phyloP scores from a whole-genome alignment of 352 stramenopile species.

The Globisporangium canariense region DNA sequence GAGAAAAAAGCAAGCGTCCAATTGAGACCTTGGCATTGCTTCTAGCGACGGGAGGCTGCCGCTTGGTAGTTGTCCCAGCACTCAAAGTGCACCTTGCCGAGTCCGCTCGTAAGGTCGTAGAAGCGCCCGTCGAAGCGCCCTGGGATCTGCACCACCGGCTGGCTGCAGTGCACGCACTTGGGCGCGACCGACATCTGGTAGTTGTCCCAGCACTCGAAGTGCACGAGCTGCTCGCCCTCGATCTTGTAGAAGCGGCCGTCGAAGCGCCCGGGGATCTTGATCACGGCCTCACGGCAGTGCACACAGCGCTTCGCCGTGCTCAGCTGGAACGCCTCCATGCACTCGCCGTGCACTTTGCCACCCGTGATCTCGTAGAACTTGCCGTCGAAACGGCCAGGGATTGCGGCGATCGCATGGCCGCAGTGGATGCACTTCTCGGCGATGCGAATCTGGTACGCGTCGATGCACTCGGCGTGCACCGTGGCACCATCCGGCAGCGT shows the following conservation, averaged over 20 bases:
- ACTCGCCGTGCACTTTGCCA: slow-evolving; percentile 80
- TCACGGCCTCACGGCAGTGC: slow-evolving; percentile 65
- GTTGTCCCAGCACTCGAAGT: slow-evolving; percentile 85
- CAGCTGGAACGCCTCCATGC: slow-evolving; percentile 75
- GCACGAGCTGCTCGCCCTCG: slow-evolving; percentile 56
- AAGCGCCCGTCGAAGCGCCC: slow-evolving; percentile 79
- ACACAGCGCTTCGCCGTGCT: slow-evolving; percentile 70
- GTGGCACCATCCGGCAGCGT: slow-evolving; percentile 71
- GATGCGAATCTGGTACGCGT: slow-evolving; percentile 79
- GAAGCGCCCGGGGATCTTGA: slow-evolving; percentile 67
- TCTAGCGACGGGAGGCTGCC: slow-evolving; percentile 2
- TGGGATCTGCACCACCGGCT: slow-evolving; percentile 70
- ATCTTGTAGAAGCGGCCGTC: slow-evolving; percentile 88
- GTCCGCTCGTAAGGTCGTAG: slow-evolving; percentile 72
- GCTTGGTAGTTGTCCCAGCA: slow-evolving; percentile 78
- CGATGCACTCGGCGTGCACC: slow-evolving; percentile 82
- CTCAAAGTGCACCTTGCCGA: slow-evolving; percentile 84
- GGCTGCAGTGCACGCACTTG: slow-evolving; percentile 73
- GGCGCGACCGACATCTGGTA: slow-evolving; percentile 72
- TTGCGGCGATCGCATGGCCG: slow-evolving; percentile 70
- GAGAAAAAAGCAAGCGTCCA: background rate
- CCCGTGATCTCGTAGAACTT: slow-evolving; percentile 77
- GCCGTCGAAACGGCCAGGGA: slow-evolving; percentile 71
- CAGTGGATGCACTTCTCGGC: slow-evolving; percentile 82
- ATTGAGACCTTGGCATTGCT: background rate